Evolutionary conservation across 306 rosid species (phyloP).

Genomic region (Macrotyloma uniflorum): DNA sequence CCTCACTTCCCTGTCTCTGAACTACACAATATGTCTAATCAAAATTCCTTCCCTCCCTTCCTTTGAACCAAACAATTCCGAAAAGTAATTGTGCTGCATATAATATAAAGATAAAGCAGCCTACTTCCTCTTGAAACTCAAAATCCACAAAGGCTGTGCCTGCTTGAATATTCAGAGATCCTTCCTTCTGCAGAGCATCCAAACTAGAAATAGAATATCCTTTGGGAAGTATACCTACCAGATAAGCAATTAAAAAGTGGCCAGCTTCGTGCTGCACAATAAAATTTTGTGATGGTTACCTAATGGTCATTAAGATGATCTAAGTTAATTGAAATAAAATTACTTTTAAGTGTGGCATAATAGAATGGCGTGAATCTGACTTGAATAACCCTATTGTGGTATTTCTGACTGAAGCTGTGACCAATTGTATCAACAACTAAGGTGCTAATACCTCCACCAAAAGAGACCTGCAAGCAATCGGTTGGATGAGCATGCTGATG

Average conservation of each 20-base stretch:
- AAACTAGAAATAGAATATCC: conserved; percentile 75
- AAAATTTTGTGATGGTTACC: conserved; percentile 31
- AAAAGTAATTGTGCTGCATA: neutral
- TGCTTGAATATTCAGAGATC: conserved; percentile 97
- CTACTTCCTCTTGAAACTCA: conserved; percentile 88
- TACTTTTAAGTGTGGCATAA: neutral
- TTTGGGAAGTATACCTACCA: conserved; percentile 86
- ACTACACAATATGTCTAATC: no score
- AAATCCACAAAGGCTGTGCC: conserved; percentile 92
- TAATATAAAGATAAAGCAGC: conserved; percentile 18
- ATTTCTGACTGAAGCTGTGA: conserved; percentile 77
- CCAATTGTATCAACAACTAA: conserved; percentile 89
- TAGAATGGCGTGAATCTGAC: conserved; percentile 52
- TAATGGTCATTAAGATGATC: conserved; percentile 22
- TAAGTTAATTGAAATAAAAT: neutral
- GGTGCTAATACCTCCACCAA: conserved; percentile 80
- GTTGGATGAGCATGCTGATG: conserved; percentile 13
- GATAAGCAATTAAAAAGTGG: conserved; percentile 88
- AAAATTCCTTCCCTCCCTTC: no score
- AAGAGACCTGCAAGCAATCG: conserved; percentile 60
- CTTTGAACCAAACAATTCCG: no score
- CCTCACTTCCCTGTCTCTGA: no score
- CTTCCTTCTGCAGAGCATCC: conserved; percentile 84
- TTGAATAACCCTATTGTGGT: conserved; percentile 88
- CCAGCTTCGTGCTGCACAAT: conserved; percentile 97